phyloP scores from a whole-genome alignment of 768 basidiomycete species.

The Lentinula guzmanii region DNA sequence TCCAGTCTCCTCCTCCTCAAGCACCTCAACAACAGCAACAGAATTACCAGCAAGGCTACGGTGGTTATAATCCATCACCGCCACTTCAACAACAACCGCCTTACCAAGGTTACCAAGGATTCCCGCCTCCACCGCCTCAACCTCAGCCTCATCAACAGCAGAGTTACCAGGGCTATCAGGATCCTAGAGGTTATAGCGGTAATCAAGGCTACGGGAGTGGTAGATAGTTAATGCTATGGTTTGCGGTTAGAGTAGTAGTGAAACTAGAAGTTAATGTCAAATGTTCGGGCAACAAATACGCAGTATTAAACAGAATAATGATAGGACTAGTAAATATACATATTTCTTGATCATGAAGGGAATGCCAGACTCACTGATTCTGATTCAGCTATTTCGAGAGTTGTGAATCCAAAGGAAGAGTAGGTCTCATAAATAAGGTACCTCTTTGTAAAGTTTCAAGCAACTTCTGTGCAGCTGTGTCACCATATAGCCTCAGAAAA shows the following conservation, averaged over 20 bases:
- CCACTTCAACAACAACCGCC: conserved; percentile 9
- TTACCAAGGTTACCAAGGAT: conserved; percentile 19
- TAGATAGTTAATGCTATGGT: not conserved
- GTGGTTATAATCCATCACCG: not conserved
- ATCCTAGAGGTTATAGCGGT: not conserved
- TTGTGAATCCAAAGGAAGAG: too few species aligned
- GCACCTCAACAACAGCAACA: conserved; percentile 1
- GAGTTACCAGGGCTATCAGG: not conserved
- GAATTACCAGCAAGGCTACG: not conserved
- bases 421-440: too few species aligned
- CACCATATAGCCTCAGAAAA: too few species aligned
- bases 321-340: too few species aligned
- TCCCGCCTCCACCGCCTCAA: conserved; percentile 22
- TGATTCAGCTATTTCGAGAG: too few species aligned
- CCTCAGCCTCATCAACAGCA: not conserved
- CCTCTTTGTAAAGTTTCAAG: too few species aligned
- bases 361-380: too few species aligned
- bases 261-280: too few species aligned
- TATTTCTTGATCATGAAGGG: too few species aligned
- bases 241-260: not conserved
- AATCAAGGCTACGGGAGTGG: not conserved
- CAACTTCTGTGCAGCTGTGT: too few species aligned
- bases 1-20: conserved; percentile 7
- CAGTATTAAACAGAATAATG: too few species aligned
- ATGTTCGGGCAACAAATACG: too few species aligned